phyloP scores from a whole-genome alignment of 805 yeast genomes.

The Candida michaelii region DNA sequence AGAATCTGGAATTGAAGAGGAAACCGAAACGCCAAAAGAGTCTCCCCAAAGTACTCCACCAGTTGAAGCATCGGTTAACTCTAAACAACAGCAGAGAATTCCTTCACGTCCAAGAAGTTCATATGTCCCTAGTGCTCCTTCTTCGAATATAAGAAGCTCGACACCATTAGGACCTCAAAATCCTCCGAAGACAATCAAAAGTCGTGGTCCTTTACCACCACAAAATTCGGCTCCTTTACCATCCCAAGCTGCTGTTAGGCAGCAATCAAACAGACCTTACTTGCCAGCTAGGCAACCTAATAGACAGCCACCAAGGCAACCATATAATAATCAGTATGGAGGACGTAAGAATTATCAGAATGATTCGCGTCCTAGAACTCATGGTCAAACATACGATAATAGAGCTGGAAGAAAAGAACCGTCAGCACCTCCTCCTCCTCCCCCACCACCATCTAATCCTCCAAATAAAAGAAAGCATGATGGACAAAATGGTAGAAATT shows the following conservation, averaged over 20 bases:
- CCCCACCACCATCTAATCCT: constrained; percentile 14
- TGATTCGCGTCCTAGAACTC: constrained; percentile 5
- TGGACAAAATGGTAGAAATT: constrained; percentile 13
- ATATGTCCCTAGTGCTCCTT: neutral
- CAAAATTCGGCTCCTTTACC: constrained; percentile 8
- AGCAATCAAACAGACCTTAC: neutral
- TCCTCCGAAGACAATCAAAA: constrained; percentile 2
- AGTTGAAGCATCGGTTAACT: too few relatives aligned
- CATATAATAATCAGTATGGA: neutral
- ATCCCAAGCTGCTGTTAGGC: constrained; percentile 2
- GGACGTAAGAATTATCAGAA: neutral
- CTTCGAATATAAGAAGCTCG: constrained; percentile 2
- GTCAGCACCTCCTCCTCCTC: constrained; percentile 26
- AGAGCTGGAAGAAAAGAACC: constrained; percentile 8
- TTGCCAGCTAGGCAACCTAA: neutral
- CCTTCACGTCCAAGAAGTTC: neutral
- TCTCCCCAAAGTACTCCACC: too few relatives aligned
- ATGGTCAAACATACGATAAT: constrained; percentile 8
- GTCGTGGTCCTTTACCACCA: constrained; percentile 15
- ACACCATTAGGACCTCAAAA: constrained; percentile 17
- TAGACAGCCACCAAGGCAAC: neutral
- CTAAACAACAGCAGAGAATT: too few relatives aligned
- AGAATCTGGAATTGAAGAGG: neutral
- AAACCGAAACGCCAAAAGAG: neutral
- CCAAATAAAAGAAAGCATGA: constrained; percentile 26